Base-by-base conservation (phyloP, 2,329 filamentous ascomycete genomes). In the Penicillium palitans region DNA sequence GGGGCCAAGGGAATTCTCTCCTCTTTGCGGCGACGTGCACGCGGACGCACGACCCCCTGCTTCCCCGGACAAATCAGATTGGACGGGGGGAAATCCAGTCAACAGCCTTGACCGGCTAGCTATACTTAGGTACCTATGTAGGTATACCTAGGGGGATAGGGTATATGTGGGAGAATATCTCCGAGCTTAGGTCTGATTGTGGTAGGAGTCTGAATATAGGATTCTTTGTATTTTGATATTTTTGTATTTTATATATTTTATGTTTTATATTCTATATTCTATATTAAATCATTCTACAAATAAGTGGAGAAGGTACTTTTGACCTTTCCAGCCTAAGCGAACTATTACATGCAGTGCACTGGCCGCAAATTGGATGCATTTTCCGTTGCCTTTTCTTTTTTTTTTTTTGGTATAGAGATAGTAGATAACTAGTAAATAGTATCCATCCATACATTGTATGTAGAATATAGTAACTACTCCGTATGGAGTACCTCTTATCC, bases 11-110 rank as follows among this genome's bases (percentile, higher is more conserved):
- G 57, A 60, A 62, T 63, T 64, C 62, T 59, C 61, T 73, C 60
- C 71, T 71, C 60, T 70, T 72, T 73, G 58, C 65, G 70, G 70
- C 72, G 70, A 71, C 68, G 66, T 68, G 71, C 66, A 61, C 58
- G 62, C 60, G 67, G 66, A 65, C 64, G 66, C 70, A 70, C 66
- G 60, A 61, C 59, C 60, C 68, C 70, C 63, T 70, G 66, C 62
- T 72, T 71, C 72, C 71, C 69, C 71, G 70, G 58, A 40, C 71
- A 68, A 73, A 74, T 74, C 64, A 71, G 47, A 35, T 53, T 17
- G 6, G 33, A 37, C 19, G 42, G 57, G 63, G 33, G 33, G 6
- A 5, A 45, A 39, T 56, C 60, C 62, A 65, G 59, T 51, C 40
- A 17, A 17, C 49, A 21, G 39, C 39, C 6, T 33, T 13, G 31